phyloP scores from a whole-genome alignment of 1,284 basidiomycete genomes.

The Malassezia equina region DNA sequence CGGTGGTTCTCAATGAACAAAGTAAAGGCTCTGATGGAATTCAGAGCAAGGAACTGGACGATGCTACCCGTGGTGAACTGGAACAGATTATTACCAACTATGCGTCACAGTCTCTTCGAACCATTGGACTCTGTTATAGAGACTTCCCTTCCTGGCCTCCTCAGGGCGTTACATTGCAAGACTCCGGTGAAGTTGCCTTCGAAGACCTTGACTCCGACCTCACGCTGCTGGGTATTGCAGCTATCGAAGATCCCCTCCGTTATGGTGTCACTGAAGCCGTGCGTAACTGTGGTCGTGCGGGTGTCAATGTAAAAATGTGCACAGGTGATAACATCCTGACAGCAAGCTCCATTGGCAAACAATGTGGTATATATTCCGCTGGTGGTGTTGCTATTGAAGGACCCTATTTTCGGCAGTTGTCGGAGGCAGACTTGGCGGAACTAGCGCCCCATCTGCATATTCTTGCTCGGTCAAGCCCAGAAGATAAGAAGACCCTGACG shows the following conservation, averaged over 20 bases:
- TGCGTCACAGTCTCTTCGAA: slow-evolving; percentile 85
- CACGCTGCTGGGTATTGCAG: slow-evolving; percentile 75
- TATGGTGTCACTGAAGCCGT: slow-evolving; percentile 81
- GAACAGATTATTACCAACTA: slow-evolving; percentile 87
- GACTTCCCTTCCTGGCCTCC: slow-evolving; percentile 84
- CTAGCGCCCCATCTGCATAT: slow-evolving; percentile 56
- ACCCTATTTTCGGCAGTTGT: slow-evolving; percentile 57
- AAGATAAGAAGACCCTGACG: slow-evolving; percentile 90
- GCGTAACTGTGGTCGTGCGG: slow-evolving; percentile 70
- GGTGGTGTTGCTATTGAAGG: slow-evolving; percentile 97
- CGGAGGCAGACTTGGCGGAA: slow-evolving; percentile 51
- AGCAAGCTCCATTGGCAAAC: slow-evolving; percentile 80
- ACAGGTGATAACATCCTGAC: slow-evolving; percentile 88
- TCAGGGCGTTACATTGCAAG: slow-evolving; percentile 49
- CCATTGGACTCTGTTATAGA: slow-evolving; percentile 82
- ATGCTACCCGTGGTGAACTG: slow-evolving; percentile 58
- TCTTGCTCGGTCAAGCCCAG: slow-evolving; percentile 84
- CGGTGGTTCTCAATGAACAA: not conserved
- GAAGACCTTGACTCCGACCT: slow-evolving; percentile 63
- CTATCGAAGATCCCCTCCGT: slow-evolving; percentile 91
- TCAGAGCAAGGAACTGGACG: slow-evolving; percentile 6
- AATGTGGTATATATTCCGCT: slow-evolving; percentile 84
- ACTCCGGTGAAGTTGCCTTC: slow-evolving; percentile 59
- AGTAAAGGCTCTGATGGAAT: not conserved
- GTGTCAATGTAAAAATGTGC: slow-evolving; percentile 96